Evolutionary conservation across 2,329 filamentous ascomycete species (phyloP).

Genomic region (Epichloe amarillans): DNA sequence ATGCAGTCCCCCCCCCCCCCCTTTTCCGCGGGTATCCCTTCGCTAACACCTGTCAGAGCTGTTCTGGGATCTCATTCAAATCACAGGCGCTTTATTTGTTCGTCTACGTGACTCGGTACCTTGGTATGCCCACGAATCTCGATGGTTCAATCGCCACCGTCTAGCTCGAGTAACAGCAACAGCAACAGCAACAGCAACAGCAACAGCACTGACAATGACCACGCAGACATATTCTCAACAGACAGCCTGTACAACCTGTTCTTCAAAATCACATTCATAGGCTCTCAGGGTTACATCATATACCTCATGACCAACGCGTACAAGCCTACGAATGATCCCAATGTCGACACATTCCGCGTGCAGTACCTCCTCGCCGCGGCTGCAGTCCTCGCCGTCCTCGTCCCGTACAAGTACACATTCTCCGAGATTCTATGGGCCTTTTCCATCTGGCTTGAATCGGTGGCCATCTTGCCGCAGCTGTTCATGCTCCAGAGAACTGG

Average conservation of each 20-base stretch:
- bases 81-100: slow-evolving; percentile 90
- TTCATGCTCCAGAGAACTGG: slow-evolving; percentile 98
- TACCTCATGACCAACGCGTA: slow-evolving; percentile 97
- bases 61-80: slow-evolving; percentile 96
- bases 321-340: slow-evolving; percentile 94
- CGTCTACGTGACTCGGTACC: slow-evolving; percentile 87
- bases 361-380: slow-evolving; percentile 83
- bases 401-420: slow-evolving; percentile 72
- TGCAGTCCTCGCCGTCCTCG: slow-evolving; percentile 62
- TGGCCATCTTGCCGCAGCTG: slow-evolving; percentile 91
- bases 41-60: slow-evolving; percentile 52
- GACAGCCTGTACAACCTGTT: slow-evolving; percentile 79
- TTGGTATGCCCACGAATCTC: slow-evolving; percentile 41
- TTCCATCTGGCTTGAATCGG: slow-evolving; percentile 93
- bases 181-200: neutral
- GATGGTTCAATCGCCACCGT: neutral
- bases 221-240: slow-evolving; percentile 70
- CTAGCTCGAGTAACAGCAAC: neutral
- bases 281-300: slow-evolving; percentile 80
- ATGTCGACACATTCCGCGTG: slow-evolving; percentile 93
- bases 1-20: neutral
- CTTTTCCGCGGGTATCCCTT: neutral
- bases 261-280: slow-evolving; percentile 94
- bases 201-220: slow-evolving; percentile 1
- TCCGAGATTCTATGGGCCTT: slow-evolving; percentile 94